Conservation (phyloP, 176 grass and related monocot genomes). For the Rhynchospora pubera region DNA sequence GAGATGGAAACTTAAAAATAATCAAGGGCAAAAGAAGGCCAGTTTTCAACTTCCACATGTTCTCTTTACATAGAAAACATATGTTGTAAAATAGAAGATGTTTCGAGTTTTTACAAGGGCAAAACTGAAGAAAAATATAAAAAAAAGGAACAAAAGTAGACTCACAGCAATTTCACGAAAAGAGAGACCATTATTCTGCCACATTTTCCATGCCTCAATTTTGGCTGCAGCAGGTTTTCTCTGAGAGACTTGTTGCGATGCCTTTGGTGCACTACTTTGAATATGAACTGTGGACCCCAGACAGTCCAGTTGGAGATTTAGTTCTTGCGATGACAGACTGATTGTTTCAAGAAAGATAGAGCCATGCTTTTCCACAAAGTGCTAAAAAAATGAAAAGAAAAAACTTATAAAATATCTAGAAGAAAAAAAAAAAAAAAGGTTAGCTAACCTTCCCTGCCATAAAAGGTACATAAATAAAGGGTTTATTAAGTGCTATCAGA, state of each 20-base stretch:
- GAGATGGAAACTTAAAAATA: background rate
- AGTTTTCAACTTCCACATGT: background rate
- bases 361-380: slow-evolving; percentile 57
- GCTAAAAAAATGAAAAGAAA: slow-evolving; percentile 40
- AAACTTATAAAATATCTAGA: slow-evolving; percentile 11
- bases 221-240: slow-evolving; percentile 43
- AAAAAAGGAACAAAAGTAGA: slow-evolving; percentile 17
- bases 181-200: slow-evolving; percentile 54
- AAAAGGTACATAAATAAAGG: too few relatives aligned
- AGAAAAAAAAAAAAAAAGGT: background rate
- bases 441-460: background rate
- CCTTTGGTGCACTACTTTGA: slow-evolving; percentile 26
- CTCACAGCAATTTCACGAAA: slow-evolving; percentile 86
- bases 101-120: background rate
- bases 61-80: background rate
- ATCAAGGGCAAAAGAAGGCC: background rate
- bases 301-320: slow-evolving; percentile 53
- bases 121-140: slow-evolving; percentile 14
- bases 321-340: slow-evolving; percentile 46
- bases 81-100: background rate
- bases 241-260: slow-evolving; percentile 27
- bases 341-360: slow-evolving; percentile 61
- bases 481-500: background rate
- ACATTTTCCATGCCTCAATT: slow-evolving; percentile 67
- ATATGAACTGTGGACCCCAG: slow-evolving; percentile 19